Percentiles rank a stretch among this genome's conserved stretches.
These are phyloP conservation scores for Pyricularia sp. DNA, from an alignment of 2,329 filamentous ascomycete species.

Conservation along the genomic window DNA sequence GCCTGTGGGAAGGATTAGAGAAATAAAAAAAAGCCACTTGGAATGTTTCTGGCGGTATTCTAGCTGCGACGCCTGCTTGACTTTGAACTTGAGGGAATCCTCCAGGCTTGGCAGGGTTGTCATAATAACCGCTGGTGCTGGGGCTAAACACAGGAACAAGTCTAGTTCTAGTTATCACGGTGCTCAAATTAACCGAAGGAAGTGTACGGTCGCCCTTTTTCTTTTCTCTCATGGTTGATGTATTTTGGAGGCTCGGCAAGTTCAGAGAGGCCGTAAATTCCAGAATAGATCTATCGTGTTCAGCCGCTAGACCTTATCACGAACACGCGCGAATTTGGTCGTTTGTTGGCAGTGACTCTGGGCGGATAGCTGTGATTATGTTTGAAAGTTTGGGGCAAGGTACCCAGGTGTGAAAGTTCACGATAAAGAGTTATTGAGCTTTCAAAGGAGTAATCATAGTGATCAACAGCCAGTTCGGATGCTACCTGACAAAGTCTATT, in stretches of 20 bases:
- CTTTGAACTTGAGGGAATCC: not conserved
- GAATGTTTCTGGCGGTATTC: not conserved
- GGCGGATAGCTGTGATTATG: too few species aligned
- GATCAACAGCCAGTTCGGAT: not conserved
- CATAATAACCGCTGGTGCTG: too few species aligned
- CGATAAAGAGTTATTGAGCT: too few species aligned
- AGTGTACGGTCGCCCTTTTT: not conserved
- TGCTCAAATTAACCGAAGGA: not conserved
- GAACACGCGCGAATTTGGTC: not conserved
- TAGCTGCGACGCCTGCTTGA: not conserved
- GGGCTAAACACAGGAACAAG: too few species aligned
- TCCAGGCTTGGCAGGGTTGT: too few species aligned
- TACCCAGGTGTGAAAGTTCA: too few species aligned
- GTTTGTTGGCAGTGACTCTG: not conserved
- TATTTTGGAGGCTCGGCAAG: not conserved
- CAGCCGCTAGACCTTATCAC: not conserved
- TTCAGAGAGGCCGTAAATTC: not conserved
- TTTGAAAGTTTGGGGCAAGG: too few species aligned
- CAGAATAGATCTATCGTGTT: not conserved
- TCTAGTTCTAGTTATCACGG: too few species aligned
- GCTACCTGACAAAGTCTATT: not conserved
- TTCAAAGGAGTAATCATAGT: not conserved
- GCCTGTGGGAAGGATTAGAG: not conserved
- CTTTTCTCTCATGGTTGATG: not conserved
- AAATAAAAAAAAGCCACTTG: not conserved